A percentile compares a stretch with the other conserved stretches of the same genome.
Conservation (phyloP, 2,329 filamentous ascomycete species). For the Dothiorella sarmentorum region DNA sequence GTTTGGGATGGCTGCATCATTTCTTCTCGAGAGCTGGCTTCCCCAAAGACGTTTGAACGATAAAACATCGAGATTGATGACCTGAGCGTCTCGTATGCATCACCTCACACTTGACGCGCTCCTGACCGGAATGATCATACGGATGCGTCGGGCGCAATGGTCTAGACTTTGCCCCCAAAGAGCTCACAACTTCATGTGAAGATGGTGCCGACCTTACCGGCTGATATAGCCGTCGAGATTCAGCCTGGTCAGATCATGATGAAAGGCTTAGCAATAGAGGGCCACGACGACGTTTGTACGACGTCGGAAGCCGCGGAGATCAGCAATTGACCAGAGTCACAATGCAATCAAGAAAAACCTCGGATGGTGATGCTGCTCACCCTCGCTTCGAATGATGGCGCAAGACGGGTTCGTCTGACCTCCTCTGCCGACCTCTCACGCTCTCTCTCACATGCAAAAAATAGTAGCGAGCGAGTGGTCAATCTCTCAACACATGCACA, state of each 20-base stretch:
- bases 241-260: constrained; percentile 1
- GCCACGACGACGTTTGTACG: neutral
- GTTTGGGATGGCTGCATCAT: too few species aligned
- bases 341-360: neutral
- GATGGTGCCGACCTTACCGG: neutral
- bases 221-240: neutral
- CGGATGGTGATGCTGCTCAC: neutral
- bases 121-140: constrained; percentile 4
- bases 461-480: neutral
- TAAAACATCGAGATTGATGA: neutral
- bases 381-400: neutral
- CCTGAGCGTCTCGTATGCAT: constrained; percentile 9
- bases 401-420: neutral
- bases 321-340: neutral
- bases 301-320: neutral
- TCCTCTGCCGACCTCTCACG: neutral
- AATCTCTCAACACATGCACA: constrained; percentile 15
- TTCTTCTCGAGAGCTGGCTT: too few species aligned
- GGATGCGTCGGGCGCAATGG: neutral
- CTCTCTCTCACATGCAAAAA: constrained; percentile 2
- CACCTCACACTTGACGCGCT: neutral
- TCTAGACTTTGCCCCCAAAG: neutral
- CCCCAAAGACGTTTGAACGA: too few species aligned
- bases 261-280: neutral
- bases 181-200: constrained; percentile 2